Evolutionary conservation across 2,329 filamentous ascomycete species (phyloP).

Genomic region (Harringtonia aguacate): DNA sequence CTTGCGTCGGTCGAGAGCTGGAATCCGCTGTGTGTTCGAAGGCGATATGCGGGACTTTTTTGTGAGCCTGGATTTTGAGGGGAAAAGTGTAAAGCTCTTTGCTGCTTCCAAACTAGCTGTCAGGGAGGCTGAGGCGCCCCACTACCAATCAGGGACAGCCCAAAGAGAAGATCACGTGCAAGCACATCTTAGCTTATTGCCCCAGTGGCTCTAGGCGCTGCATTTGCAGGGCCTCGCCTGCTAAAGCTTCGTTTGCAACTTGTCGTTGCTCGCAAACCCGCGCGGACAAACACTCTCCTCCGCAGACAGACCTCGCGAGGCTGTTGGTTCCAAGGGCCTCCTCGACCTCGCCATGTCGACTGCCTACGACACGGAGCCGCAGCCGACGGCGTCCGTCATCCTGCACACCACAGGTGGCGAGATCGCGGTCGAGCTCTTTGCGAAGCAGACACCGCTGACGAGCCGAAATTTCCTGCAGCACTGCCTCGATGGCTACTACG

Average conservation of each 20-base stretch:
- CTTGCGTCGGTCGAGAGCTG: background rate
- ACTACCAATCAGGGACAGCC: background rate
- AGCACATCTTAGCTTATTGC: too few relatives aligned
- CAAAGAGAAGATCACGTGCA: too few relatives aligned
- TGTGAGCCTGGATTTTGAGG: background rate
- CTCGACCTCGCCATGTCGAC: slow-evolving; percentile 54
- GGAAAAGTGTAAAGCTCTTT: slow-evolving; percentile 4
- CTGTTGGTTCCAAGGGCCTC: background rate
- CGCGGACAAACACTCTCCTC: too few relatives aligned
- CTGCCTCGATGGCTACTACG: slow-evolving; percentile 91
- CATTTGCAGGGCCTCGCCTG: too few relatives aligned
- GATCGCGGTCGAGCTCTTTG: slow-evolving; percentile 85
- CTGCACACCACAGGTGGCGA: slow-evolving; percentile 86
- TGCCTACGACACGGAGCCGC: slow-evolving; percentile 89
- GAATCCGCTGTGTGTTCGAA: background rate
- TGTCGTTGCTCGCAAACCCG: too few relatives aligned
- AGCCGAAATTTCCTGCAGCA: slow-evolving; percentile 94
- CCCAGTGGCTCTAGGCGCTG: too few relatives aligned
- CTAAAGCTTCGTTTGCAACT: too few relatives aligned
- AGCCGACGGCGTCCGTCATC: slow-evolving; percentile 84
- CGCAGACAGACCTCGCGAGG: too few relatives aligned
- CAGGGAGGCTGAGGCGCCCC: background rate
- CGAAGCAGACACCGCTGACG: slow-evolving; percentile 83
- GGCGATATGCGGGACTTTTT: slow-evolving; percentile 7
- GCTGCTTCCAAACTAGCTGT: background rate